phyloP scores from a whole-genome alignment of 129 eudicot genomes.

The Logfia minima region DNA sequence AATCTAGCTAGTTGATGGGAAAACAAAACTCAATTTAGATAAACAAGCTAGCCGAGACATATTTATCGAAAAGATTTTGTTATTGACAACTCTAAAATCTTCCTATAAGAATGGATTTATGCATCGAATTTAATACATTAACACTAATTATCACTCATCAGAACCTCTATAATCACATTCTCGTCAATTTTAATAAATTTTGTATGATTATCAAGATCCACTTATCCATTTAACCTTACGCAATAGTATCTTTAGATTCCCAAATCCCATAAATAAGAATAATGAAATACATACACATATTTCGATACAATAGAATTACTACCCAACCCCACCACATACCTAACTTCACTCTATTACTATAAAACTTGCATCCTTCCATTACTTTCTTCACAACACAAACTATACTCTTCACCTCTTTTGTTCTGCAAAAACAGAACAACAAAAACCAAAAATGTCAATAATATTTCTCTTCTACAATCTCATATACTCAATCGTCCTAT shows the following conservation, averaged over 20 bases:
- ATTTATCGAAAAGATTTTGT: too few relatives aligned
- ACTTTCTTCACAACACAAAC: slow-evolving; percentile 4
- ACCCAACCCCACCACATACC: slow-evolving; percentile 5
- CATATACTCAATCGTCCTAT: slow-evolving; percentile 38
- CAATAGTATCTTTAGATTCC: slow-evolving; percentile 1
- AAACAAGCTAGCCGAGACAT: too few relatives aligned
- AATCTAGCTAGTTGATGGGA: too few relatives aligned
- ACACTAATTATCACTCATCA: too few relatives aligned
- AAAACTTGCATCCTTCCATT: not conserved
- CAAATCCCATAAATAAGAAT: not conserved
- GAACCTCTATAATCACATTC: too few relatives aligned
- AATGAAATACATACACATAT: not conserved
- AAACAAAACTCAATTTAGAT: too few relatives aligned
- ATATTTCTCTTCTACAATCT: slow-evolving; percentile 31
- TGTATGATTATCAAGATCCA: too few relatives aligned
- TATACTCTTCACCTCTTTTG: not conserved
- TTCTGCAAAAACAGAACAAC: slow-evolving; percentile 8
- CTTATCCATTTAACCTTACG: slow-evolving; percentile 4
- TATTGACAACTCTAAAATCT: too few relatives aligned
- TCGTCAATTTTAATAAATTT: too few relatives aligned
- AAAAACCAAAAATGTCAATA: slow-evolving; percentile 9
- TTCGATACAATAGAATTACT: not conserved
- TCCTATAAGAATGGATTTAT: too few relatives aligned
- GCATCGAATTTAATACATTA: too few relatives aligned
- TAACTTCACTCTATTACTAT: not conserved